Evolutionary conservation across 306 rosid genomes (phyloP).

Genomic region (Acacia acuminata): DNA sequence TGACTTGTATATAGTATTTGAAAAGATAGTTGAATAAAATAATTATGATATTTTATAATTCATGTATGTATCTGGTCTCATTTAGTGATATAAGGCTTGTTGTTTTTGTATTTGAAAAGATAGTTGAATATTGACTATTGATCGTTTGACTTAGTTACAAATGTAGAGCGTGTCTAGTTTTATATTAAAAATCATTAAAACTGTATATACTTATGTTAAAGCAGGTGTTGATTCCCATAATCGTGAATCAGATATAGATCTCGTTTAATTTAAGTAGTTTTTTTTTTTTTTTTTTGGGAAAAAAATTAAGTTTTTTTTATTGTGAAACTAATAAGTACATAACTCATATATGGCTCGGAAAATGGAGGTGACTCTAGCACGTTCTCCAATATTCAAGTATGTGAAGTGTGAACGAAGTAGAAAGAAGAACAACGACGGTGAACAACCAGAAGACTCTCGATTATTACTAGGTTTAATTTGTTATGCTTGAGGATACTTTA

Average conservation of each 20-base stretch:
- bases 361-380: background rate
- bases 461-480: background rate
- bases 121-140: background rate
- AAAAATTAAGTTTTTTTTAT: no score
- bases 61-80: no score
- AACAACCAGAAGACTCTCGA: background rate
- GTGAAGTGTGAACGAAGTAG: background rate
- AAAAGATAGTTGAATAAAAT: no score
- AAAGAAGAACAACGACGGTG: background rate
- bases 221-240: no score
- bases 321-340: no score
- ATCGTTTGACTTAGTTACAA: background rate
- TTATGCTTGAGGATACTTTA: background rate
- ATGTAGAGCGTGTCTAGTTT: background rate
- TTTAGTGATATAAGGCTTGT: no score
- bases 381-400: background rate
- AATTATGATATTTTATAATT: no score
- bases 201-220: no score
- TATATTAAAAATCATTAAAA: no score
- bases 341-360: background rate
- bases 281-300: no score
- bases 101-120: background rate
- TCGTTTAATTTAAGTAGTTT: no score
- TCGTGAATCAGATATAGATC: no score
- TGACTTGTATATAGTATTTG: background rate